Percentiles rank a stretch among this genome's conserved stretches.
phyloP scores from a whole-genome alignment of 768 basidiomycete species.

The Xerocomus spinulosus region DNA sequence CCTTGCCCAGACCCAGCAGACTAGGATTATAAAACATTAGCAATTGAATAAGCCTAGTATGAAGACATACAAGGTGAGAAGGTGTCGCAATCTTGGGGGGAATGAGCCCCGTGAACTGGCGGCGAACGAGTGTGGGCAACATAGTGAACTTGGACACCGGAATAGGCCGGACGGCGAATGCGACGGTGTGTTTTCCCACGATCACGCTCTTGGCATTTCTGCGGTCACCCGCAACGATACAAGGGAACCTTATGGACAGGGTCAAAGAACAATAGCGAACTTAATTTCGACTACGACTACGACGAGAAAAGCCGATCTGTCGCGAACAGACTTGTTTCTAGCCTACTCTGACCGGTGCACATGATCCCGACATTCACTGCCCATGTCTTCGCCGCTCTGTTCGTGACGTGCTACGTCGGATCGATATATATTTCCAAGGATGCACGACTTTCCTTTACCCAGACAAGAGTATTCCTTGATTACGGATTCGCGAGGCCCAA shows the following conservation, averaged over 20 bases:
- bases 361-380: slow-evolving; percentile 35
- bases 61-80: slow-evolving; percentile 61
- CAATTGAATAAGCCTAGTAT: rapidly evolving
- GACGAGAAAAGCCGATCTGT: slow-evolving; percentile 10
- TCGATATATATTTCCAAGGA: slow-evolving; percentile 74
- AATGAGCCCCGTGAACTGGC: slow-evolving; percentile 78
- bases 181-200: slow-evolving; percentile 16
- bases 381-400: slow-evolving; percentile 52
- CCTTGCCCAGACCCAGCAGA: slow-evolving; percentile 78
- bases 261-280: slow-evolving; percentile 10
- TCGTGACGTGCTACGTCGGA: slow-evolving; percentile 72
- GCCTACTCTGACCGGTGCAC: slow-evolving; percentile 2
- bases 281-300: slow-evolving; percentile 1
- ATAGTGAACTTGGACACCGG: slow-evolving; percentile 41
- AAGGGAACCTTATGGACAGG: too few relatives aligned
- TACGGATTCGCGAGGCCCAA: slow-evolving; percentile 30
- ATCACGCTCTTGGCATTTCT: slow-evolving; percentile 10
- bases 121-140: slow-evolving; percentile 81
- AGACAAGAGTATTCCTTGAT: slow-evolving; percentile 22
- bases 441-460: slow-evolving; percentile 51
- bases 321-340: slow-evolving; percentile 2
- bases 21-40: slow-evolving; percentile 36
- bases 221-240: too few relatives aligned
- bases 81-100: slow-evolving; percentile 96
- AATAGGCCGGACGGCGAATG: slow-evolving; percentile 12